Evolutionary conservation across 2,329 filamentous ascomycete genomes (phyloP), one percentile per base, ranked within the genome.

Genomic region (Alternaria brassicae): DNA sequence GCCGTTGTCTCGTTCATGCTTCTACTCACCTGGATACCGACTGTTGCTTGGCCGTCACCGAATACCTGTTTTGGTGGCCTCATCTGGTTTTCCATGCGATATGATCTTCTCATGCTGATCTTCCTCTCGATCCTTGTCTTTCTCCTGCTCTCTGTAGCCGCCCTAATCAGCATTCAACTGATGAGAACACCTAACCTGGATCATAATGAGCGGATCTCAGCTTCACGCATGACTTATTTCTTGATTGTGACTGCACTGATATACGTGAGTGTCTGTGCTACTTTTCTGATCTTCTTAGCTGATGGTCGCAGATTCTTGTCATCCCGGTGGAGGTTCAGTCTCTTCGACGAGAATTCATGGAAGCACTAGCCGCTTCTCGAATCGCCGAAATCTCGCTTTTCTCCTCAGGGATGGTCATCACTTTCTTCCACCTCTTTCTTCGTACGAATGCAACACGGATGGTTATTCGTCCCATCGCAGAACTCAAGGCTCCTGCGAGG

Each of bases 211-310:
- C 81, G 89, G 45, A 83, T 87, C 57, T 82, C 86, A 32, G 88
- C 89, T 4, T 90, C 88, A 6, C 82, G 87, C 60, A 90, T 91
- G 86, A 85, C 89, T 10, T 91, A 89, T 72, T 91, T 89, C 71
- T 79, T 90, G 62, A 75, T 83, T 2, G 73, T 89, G 52, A 86
- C 82, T 15, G 78, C 87, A 54, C 74, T 78, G 85, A 48, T 86
- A 83, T 54, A 86, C 83, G 72, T 80, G 60, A 72, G 88, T 90
- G 68, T 41, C 41, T 12, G 0, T 12, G 12, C 17, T 3, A 7
- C 30, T 21, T 13, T 32, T 36, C 7, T 27, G 8, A 4, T 19
- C 6, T 32, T 3, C 13, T 10, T 13, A 39, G 21, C 57, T 71
- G 57, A 65, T 62, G 17, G 23, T 23, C 5, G 1, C 4, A 30